Percentiles rank a stretch among this genome's conserved stretches.
These are phyloP conservation scores for Paramecium tetraurelia DNA, from an alignment of 73 alveolate species.

Conservation along the genomic window DNA sequence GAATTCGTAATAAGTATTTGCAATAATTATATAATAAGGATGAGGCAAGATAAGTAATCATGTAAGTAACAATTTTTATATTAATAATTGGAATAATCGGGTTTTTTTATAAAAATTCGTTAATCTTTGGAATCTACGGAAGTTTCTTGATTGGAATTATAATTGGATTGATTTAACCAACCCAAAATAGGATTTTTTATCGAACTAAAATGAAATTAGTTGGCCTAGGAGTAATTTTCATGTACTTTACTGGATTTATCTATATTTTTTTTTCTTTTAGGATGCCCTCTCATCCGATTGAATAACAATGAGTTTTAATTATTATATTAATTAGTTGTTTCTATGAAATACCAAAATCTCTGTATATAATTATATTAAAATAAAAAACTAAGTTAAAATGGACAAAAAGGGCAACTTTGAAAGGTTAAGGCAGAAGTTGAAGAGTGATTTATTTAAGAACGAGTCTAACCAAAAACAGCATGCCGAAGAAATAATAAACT, in stretches of 20 bases:
- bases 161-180: neutral
- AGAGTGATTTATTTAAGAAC: slow-evolving; percentile 10
- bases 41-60: neutral
- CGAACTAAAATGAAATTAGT: slow-evolving; percentile 7
- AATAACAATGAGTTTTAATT: neutral
- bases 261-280: neutral
- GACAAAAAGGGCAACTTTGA: slow-evolving; percentile 35
- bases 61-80: neutral
- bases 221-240: neutral
- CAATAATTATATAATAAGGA: neutral
- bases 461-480: neutral
- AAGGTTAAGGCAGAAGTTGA: neutral
- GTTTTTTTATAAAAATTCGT: neutral
- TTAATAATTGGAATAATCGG: neutral
- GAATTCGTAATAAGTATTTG: neutral
- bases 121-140: neutral
- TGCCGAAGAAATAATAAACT: neutral
- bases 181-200: neutral
- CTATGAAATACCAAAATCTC: neutral
- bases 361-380: neutral
- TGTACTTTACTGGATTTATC: neutral
- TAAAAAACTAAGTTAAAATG: neutral
- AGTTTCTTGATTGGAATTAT: neutral
- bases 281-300: neutral
- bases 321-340: neutral